Conservation (phyloP, 2,329 filamentous ascomycete species). For the Orbilia brochopaga region DNA sequence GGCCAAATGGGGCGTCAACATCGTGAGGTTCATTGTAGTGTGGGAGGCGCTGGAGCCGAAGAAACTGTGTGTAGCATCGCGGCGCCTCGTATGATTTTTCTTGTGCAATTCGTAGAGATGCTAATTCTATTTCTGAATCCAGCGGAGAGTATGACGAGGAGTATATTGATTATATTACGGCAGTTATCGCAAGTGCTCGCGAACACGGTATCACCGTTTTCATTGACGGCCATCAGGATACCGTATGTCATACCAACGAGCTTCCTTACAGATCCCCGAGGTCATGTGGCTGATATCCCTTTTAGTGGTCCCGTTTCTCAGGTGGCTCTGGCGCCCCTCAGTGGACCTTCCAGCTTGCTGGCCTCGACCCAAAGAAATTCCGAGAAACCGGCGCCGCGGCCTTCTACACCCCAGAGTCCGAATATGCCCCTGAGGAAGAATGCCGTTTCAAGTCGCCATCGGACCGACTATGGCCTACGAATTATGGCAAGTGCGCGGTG, state of each 20-base stretch:
- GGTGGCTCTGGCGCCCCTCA: constrained; percentile 60
- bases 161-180: constrained; percentile 58
- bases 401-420: constrained; percentile 44
- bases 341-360: constrained; percentile 60
- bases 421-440: constrained; percentile 47
- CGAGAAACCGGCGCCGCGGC: constrained; percentile 51
- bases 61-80: constrained; percentile 50
- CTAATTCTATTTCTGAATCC: background rate
- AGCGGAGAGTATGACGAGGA: constrained; percentile 57
- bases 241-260: constrained; percentile 52
- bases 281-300: background rate
- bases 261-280: background rate
- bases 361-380: constrained; percentile 56
- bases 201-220: constrained; percentile 59
- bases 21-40: constrained; percentile 60
- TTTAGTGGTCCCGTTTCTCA: constrained; percentile 59
- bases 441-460: constrained; percentile 52
- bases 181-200: constrained; percentile 58
- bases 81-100: no score
- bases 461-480: constrained; percentile 80
- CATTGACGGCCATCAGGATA: constrained; percentile 60
- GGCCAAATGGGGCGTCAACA: constrained; percentile 58
- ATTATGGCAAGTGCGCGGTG: constrained; percentile 84
- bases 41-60: constrained; percentile 59
- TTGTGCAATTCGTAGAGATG: background rate